Percentiles rank a stretch among this genome's conserved stretches.
Evolutionary conservation across 1,284 basidiomycete species (phyloP).

Genomic region (Macrocystidia cucumis): DNA sequence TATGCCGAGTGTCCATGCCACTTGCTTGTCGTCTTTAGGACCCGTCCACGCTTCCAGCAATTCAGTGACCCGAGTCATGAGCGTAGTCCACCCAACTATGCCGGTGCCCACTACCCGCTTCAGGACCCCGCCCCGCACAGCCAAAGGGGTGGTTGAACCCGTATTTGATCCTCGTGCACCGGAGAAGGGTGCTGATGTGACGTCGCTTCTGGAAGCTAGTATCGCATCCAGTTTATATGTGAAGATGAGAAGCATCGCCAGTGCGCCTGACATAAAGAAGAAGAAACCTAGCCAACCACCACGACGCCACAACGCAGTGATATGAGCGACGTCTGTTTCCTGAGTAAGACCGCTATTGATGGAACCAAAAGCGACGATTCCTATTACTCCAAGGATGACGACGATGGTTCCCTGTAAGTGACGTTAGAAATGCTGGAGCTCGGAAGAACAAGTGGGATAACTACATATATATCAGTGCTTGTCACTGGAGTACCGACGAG

Average conservation of each 20-base stretch:
- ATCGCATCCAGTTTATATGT: slow-evolving; percentile 61
- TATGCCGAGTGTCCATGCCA: slow-evolving; percentile 86
- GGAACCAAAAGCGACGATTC: slow-evolving; percentile 80
- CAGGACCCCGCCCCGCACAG: background rate
- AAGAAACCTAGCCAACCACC: slow-evolving; percentile 87
- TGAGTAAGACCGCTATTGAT: slow-evolving; percentile 69
- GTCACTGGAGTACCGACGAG: slow-evolving; percentile 80
- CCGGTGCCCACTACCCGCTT: slow-evolving; percentile 16
- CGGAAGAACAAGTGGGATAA: slow-evolving; percentile 15
- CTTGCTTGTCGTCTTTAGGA: slow-evolving; percentile 71
- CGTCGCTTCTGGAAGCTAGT: slow-evolving; percentile 56
- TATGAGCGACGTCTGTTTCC: slow-evolving; percentile 63
- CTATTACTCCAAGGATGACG: slow-evolving; percentile 77
- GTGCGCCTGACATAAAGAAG: slow-evolving; percentile 66
- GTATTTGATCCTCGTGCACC: background rate
- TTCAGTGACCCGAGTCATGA: slow-evolving; percentile 51
- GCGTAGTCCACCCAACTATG: slow-evolving; percentile 31
- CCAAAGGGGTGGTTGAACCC: background rate
- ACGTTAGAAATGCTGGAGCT: slow-evolving; percentile 4
- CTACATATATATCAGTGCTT: slow-evolving; percentile 69
- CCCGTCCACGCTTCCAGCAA: slow-evolving; percentile 71
- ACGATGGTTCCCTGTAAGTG: slow-evolving; percentile 68
- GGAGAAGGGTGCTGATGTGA: slow-evolving; percentile 46
- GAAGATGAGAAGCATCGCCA: slow-evolving; percentile 59
- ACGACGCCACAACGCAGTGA: slow-evolving; percentile 79